Conservation (phyloP, 1,284 basidiomycete species). For the Cryptococcus sp. region DNA sequence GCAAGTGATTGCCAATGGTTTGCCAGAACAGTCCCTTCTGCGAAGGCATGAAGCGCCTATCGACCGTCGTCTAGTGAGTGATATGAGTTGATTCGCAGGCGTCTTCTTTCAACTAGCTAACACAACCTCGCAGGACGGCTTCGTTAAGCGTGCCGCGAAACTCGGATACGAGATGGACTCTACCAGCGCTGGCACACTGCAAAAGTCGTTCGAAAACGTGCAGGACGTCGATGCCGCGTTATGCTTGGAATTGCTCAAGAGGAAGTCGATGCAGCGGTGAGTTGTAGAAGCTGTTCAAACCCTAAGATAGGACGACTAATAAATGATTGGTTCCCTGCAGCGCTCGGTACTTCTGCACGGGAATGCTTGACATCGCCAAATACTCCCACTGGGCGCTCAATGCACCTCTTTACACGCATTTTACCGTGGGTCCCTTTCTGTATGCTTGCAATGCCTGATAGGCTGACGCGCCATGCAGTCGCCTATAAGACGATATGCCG, state of each 20-base stretch:
- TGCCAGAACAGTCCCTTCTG: slow-evolving; percentile 92
- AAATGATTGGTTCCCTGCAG: slow-evolving; percentile 52
- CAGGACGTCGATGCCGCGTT: slow-evolving; percentile 69
- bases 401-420: slow-evolving; percentile 93
- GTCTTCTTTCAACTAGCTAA: slow-evolving; percentile 19
- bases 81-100: slow-evolving; percentile 6
- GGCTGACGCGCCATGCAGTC: slow-evolving; percentile 52
- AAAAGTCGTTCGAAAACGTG: slow-evolving; percentile 77
- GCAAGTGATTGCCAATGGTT: slow-evolving; percentile 85
- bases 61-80: slow-evolving; percentile 76
- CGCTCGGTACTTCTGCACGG: slow-evolving; percentile 97
- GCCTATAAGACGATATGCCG: slow-evolving; percentile 82
- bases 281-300: slow-evolving; percentile 1
- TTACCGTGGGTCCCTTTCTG: slow-evolving; percentile 60
- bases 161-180: slow-evolving; percentile 82
- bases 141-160: slow-evolving; percentile 74
- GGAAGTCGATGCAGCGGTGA: slow-evolving; percentile 72
- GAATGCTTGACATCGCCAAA: slow-evolving; percentile 98
- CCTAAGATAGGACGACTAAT: not conserved
- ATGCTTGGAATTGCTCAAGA: slow-evolving; percentile 75
- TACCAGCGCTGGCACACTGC: slow-evolving; percentile 75
- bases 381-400: slow-evolving; percentile 92
- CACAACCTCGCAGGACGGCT: slow-evolving; percentile 62
- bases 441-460: not conserved
- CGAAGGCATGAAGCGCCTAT: slow-evolving; percentile 91